Base-by-base conservation (phyloP, 306 rosid species). In the Senna tora region DNA sequence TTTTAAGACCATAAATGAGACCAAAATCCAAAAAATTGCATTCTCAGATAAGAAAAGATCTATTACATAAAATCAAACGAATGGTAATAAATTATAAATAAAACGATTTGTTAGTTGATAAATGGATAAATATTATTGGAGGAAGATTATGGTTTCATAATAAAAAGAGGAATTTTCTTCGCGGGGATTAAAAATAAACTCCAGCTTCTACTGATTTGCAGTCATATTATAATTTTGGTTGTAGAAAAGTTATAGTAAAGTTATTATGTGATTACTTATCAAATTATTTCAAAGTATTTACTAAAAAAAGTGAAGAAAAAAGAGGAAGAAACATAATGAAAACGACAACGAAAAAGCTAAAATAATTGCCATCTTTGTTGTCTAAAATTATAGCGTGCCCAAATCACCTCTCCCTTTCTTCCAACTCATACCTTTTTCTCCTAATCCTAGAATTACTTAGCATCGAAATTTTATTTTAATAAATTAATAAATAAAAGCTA, bases 281-380 rank as follows among this genome's bases (percentile, higher is more conserved):
- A 45, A 45, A 45, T 45, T 42, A 45, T 45, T 12, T 4, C 13
- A 45, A 56, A 2, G 3, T 21, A 22, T 19, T 60, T 1, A 4
- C 12, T 8, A 20, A 6, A 46, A 9, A n/a, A 46, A 28, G 39
- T 1, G 0, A 0, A 10, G 13, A 30, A 30, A 30, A 3, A 46
- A 65, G 45, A 14, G 65, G 4, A n/a, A 22, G 41, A 45, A 30
- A 32, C 42, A 65, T 54, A 38, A 43, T 28, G 41, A 30, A 25
- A 55, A 32, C 20, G 21, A 57, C 22, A 20, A n/a, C 7, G 7
- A 57, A 56, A 56, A 57, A 60, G 16, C 25, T 5, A 19, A 42
- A 71, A 42, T 30, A 30, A 57, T 42, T 71, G 67, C 76, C 13
- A 45, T 45, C 16, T 57, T 46, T 43, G 17, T 28, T 30, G 33